Conservation (phyloP, 139 green algal species). For the Closterium sp. region DNA sequence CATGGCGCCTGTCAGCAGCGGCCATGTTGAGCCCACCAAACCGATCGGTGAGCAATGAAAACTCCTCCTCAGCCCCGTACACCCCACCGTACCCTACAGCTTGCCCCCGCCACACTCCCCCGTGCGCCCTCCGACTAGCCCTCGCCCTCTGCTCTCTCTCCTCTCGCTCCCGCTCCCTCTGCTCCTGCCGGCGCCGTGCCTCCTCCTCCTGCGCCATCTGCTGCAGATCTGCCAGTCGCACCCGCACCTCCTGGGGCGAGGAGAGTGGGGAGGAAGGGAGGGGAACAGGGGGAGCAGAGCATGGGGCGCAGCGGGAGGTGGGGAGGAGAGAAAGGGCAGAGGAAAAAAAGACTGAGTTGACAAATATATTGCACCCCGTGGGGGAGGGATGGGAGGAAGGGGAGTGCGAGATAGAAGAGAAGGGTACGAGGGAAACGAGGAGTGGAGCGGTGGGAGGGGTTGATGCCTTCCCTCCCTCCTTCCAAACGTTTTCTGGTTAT, state of each 20-base stretch:
- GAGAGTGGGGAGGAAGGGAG: too few relatives aligned
- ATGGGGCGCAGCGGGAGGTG: too few relatives aligned
- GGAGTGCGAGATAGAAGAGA: not conserved
- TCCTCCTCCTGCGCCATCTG: too few relatives aligned
- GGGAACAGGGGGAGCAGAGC: too few relatives aligned
- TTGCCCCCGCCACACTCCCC: not conserved
- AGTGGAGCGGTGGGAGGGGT: not conserved
- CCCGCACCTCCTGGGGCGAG: too few relatives aligned
- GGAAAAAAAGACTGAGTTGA: too few relatives aligned
- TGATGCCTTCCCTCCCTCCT: not conserved
- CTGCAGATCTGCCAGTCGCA: too few relatives aligned
- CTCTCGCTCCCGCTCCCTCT: too few relatives aligned
- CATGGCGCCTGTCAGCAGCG: not conserved
- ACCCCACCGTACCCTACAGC: not conserved
- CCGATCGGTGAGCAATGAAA: not conserved
- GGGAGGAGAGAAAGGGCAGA: not conserved
- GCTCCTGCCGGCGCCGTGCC: too few relatives aligned
- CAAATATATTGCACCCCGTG: too few relatives aligned
- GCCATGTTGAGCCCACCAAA: not conserved
- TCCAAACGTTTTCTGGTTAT: too few relatives aligned
- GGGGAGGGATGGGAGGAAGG: not conserved
- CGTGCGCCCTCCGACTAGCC: not conserved
- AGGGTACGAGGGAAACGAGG: not conserved
- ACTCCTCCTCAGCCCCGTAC: not conserved
- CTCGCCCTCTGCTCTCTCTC: not conserved